Base-by-base conservation (phyloP, 495 filamentous ascomycete genomes). In the Lepraria neglecta region DNA sequence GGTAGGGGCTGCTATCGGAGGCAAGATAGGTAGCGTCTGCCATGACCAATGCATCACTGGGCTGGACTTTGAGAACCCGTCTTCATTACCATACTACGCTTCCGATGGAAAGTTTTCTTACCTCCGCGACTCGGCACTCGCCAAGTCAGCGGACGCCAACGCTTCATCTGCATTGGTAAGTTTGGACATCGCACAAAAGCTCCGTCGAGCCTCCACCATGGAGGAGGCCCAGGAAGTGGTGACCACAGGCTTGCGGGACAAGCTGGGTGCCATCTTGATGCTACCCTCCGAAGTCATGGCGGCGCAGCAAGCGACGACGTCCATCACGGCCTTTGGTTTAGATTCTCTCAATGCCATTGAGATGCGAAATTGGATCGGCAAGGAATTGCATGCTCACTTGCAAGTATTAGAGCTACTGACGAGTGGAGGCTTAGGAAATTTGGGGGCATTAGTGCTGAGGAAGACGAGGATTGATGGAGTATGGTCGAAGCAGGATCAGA, bases 341-440 rank as follows among this genome's bases (percentile, higher is more conserved):
- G 85, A 88, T 58, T 87, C 84, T 19, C 71, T 88, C 31, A 77
- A 80, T 0, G 82, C 82, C 0, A 80, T 87, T 40, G 85, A 87
- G 65, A 65, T 87, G n/a, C 71, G 83, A 42, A 83, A 84, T 56
- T 88, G 84, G 85, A 78, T 86, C 45, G 73, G 76, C 2, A 76
- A 76, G 15, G 77, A 85, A 62, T 61, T 84, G 19, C 72, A 80
- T 6, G 78, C 78, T n/a, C n/a, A n/a, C n/a, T n/a, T n/a, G n/a
- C n/a, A n/a, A n/a, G n/a, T n/a, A n/a, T n/a, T n/a, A n/a, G n/a
- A n/a, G n/a, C n/a, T n/a, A n/a, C n/a, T n/a, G n/a, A n/a, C n/a
- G n/a, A n/a, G n/a, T n/a, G n/a, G n/a, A n/a, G n/a, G n/a, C n/a
- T n/a, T n/a, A n/a, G n/a, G n/a, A n/a, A n/a, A n/a, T n/a, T n/a